These are phyloP conservation scores for Tuber borchii DNA, from an alignment of 495 filamentous ascomycete genomes.

Conservation along the genomic window DNA sequence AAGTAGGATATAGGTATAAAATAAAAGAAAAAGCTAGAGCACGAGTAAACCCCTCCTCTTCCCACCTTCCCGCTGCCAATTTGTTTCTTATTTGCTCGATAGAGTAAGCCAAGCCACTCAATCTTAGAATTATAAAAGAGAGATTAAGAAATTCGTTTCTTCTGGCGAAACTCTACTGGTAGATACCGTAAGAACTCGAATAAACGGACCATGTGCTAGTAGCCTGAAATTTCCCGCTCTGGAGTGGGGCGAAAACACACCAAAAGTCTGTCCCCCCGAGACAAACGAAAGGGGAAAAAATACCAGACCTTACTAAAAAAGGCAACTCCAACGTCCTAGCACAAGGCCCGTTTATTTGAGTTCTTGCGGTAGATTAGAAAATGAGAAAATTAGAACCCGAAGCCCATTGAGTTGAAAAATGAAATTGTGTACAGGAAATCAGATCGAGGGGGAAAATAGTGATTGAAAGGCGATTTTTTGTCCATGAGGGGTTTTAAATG, in stretches of 20 bases:
- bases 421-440: background rate
- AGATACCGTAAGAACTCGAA: too few species aligned
- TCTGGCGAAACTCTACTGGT: background rate
- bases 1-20: background rate
- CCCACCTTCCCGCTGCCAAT: background rate
- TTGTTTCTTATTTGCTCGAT: background rate
- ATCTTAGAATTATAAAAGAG: background rate
- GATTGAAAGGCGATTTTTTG: background rate
- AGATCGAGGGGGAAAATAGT: background rate
- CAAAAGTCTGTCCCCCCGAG: too few species aligned
- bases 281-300: too few species aligned
- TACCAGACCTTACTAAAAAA: too few species aligned
- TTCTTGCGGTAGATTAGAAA: background rate
- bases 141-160: background rate
- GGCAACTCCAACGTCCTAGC: too few species aligned
- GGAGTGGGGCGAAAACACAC: too few species aligned
- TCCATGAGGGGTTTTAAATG: slow-evolving; percentile 12
- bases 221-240: too few species aligned
- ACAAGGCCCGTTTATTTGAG: too few species aligned
- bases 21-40: background rate
- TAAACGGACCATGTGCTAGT: too few species aligned
- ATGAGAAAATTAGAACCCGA: background rate
- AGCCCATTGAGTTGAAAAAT: background rate
- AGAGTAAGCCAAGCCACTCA: background rate
- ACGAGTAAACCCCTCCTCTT: background rate